phyloP scores from a whole-genome alignment of 768 basidiomycete species.

The Dioszegia crocea region DNA sequence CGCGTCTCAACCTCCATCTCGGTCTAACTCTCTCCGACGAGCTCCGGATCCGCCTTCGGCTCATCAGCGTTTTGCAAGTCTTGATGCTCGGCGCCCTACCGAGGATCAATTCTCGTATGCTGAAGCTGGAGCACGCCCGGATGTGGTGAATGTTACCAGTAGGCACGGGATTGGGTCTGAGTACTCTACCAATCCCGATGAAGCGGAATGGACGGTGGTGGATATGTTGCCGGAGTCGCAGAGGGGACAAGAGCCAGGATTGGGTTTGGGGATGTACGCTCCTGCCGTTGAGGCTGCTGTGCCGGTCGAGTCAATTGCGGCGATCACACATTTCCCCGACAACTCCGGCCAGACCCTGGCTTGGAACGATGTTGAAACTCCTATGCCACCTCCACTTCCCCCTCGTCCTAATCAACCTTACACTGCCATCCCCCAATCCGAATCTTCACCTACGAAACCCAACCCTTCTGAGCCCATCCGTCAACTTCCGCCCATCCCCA shows the following conservation, averaged over 20 bases:
- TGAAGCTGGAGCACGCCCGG: neutral
- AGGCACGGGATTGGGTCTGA: constrained; percentile 5
- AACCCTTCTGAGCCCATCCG: neutral
- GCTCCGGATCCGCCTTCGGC: neutral
- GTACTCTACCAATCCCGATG: neutral
- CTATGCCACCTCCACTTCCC: constrained; percentile 4
- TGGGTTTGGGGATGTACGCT: constrained; percentile 8
- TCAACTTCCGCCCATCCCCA: neutral
- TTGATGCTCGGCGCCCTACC: neutral
- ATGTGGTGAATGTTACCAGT: constrained; percentile 1
- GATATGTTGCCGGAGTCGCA: neutral
- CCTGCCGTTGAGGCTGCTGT: neutral
- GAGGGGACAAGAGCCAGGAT: neutral
- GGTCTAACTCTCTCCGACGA: neutral
- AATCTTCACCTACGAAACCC: neutral
- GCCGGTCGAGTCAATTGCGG: no score
- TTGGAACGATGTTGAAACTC: neutral
- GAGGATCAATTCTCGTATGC: neutral
- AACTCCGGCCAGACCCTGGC: neutral
- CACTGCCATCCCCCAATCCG: neutral
- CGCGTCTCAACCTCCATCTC: neutral
- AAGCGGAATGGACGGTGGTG: constrained; percentile 8
- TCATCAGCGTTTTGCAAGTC: constrained; percentile 3
- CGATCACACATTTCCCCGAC: no score
- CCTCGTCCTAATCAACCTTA: neutral